Evolutionary conservation across 228 moss, liverwort and hornwort genomes (phyloP).

Genomic region (Sphagnum fallax): DNA sequence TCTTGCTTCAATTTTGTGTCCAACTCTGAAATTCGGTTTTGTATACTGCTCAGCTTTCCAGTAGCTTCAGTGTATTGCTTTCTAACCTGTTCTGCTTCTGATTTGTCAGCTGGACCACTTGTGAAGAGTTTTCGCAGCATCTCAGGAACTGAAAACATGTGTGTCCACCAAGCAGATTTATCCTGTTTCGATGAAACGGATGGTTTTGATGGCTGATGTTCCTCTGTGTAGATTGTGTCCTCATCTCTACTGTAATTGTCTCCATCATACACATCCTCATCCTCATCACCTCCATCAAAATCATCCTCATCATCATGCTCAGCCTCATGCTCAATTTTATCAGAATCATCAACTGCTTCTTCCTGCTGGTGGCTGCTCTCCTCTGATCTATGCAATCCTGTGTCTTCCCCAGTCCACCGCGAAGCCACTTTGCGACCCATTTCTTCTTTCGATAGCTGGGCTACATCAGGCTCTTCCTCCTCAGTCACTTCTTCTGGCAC

Average conservation of each 20-base stretch:
- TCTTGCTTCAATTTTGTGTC: conserved; percentile 72
- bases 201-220: conserved; percentile 28
- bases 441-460: conserved; percentile 70
- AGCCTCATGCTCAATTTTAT: background rate
- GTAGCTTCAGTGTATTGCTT: conserved; percentile 61
- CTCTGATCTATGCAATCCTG: conserved; percentile 30
- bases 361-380: conserved; percentile 15
- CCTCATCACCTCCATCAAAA: conserved; percentile 41
- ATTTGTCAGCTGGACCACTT: conserved; percentile 51
- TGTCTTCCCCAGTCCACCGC: conserved; percentile 91
- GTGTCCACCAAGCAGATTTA: conserved; percentile 49
- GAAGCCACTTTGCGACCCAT: conserved; percentile 78
- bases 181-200: conserved; percentile 21
- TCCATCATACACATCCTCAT: conserved; percentile 18
- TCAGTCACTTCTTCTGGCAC: conserved; percentile 1
- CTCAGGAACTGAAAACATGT: conserved; percentile 23
- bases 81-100: conserved; percentile 82
- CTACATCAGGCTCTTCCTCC: conserved; percentile 49
- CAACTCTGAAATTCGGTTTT: conserved; percentile 64
- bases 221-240: conserved; percentile 22
- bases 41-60: conserved; percentile 32
- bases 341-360: conserved; percentile 29
- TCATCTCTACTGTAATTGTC: conserved; percentile 39
- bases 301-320: conserved; percentile 26
- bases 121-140: conserved; percentile 31